phyloP scores from a whole-genome alignment of 129 eudicot species.

The Artemisia tridentata region DNA sequence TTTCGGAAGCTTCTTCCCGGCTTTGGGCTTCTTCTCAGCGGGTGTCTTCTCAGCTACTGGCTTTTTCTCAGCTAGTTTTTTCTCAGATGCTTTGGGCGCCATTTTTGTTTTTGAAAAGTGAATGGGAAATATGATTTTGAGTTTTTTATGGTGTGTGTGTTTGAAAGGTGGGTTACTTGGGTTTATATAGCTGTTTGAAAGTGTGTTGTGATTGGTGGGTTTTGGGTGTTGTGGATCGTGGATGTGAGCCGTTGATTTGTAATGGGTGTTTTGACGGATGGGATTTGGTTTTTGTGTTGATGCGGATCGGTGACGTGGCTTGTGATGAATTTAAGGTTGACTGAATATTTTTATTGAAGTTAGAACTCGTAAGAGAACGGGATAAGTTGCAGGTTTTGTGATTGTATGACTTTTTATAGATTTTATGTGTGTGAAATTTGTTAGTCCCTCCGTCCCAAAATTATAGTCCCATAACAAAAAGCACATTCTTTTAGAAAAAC shows the following conservation, averaged over 20 bases:
- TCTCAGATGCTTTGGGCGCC: constrained; percentile 45
- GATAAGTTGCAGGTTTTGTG: too few relatives aligned
- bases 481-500: too few relatives aligned
- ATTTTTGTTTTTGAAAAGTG: not conserved
- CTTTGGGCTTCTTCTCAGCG: constrained; percentile 40
- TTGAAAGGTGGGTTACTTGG: not conserved
- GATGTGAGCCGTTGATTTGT: constrained; percentile 6
- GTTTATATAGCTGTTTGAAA: not conserved
- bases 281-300: not conserved
- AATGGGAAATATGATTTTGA: too few relatives aligned
- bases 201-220: constrained; percentile 4
- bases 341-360: too few relatives aligned
- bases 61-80: constrained; percentile 44
- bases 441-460: too few relatives aligned
- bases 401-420: too few relatives aligned
- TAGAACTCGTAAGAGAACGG: too few relatives aligned
- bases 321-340: too few relatives aligned
- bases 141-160: too few relatives aligned
- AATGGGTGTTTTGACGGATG: not conserved
- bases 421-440: too few relatives aligned
- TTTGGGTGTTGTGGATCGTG: not conserved
- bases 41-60: constrained; percentile 43
- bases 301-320: not conserved
- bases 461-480: too few relatives aligned
- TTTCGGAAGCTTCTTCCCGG: constrained; percentile 30